Evolutionary conservation across 768 basidiomycete genomes (phyloP).

Genomic region (Rhodotorula taiwanensis): DNA sequence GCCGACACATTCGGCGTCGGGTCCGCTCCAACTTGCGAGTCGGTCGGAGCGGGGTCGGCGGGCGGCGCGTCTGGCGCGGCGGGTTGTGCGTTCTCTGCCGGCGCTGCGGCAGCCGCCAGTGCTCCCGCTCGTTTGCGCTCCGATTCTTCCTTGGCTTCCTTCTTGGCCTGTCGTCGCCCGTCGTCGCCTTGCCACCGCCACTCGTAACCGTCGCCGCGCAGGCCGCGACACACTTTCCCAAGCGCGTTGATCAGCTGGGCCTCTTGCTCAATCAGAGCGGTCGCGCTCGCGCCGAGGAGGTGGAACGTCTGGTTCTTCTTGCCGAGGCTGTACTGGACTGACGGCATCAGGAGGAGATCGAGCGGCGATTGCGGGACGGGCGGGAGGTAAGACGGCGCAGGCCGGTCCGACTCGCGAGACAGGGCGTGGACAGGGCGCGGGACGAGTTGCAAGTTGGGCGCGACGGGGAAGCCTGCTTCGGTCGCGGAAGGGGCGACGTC

Average conservation of each 20-base stretch:
- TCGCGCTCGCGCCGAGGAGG: constrained; percentile 31
- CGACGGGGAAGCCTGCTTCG: constrained; percentile 24
- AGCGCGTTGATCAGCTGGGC: constrained; percentile 29
- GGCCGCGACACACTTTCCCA: constrained; percentile 24
- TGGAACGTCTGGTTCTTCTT: constrained; percentile 31
- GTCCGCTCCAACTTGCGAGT: neutral
- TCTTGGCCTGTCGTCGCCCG: neutral
- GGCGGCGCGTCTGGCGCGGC: no score
- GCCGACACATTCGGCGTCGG: neutral
- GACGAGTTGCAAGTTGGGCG: constrained; percentile 38
- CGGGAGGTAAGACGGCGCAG: constrained; percentile 31
- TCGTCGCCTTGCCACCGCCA: constrained; percentile 37
- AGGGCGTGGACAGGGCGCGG: constrained; percentile 7
- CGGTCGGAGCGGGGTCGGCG: neutral
- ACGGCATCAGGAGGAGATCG: constrained; percentile 36
- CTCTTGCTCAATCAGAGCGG: constrained; percentile 39
- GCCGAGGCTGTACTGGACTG: constrained; percentile 31
- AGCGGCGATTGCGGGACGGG: constrained; percentile 37
- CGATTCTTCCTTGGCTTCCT: neutral
- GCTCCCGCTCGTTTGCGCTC: constrained; percentile 5
- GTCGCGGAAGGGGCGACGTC: constrained; percentile 1
- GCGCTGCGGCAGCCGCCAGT: constrained; percentile 3
- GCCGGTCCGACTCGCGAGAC: constrained; percentile 13
- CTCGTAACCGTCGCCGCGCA: constrained; percentile 39
- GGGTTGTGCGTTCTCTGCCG: neutral